Evolutionary conservation across 2,329 filamentous ascomycete genomes (phyloP).

Genomic region (Botrytis tulipae): DNA sequence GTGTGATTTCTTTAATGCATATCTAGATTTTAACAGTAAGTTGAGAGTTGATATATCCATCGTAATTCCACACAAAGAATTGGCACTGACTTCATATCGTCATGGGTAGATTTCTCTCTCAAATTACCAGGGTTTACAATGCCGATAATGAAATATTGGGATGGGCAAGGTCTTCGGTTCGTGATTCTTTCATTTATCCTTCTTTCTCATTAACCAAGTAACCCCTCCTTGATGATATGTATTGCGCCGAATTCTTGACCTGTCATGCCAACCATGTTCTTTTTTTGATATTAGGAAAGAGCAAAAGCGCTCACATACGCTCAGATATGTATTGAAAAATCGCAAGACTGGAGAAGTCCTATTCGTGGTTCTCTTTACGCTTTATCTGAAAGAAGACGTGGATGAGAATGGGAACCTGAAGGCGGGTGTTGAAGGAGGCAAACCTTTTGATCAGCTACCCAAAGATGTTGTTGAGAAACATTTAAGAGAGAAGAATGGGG

Average conservation of each 20-base stretch:
- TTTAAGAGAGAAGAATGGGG: constrained; percentile 25
- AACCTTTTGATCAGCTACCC: constrained; percentile 30
- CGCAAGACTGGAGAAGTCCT: constrained; percentile 70
- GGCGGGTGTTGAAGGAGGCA: constrained; percentile 36
- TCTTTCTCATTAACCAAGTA: neutral
- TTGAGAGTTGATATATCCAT: constrained; percentile 15
- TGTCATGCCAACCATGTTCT: constrained; percentile 18
- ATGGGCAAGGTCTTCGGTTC: constrained; percentile 74
- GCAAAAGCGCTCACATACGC: constrained; percentile 66
- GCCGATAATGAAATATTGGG: constrained; percentile 75
- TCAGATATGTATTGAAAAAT: constrained; percentile 92
- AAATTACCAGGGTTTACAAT: constrained; percentile 70
- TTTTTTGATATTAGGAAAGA: constrained; percentile 33
- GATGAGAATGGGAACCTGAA: constrained; percentile 58
- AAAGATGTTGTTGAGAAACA: constrained; percentile 23
- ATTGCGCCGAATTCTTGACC: constrained; percentile 12
- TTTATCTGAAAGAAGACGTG: constrained; percentile 67
- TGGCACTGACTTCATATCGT: neutral
- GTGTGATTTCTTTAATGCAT: constrained; percentile 85
- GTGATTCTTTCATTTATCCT: constrained; percentile 32
- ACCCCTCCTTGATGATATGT: neutral
- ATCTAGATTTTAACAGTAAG: constrained; percentile 77
- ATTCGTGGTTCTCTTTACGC: constrained; percentile 76
- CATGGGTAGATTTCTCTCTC: constrained; percentile 59
- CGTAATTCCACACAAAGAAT: no score